These are phyloP conservation scores for Colletotrichum sp. DNA, from an alignment of 2,329 filamentous ascomycete genomes.

Conservation along the genomic window DNA sequence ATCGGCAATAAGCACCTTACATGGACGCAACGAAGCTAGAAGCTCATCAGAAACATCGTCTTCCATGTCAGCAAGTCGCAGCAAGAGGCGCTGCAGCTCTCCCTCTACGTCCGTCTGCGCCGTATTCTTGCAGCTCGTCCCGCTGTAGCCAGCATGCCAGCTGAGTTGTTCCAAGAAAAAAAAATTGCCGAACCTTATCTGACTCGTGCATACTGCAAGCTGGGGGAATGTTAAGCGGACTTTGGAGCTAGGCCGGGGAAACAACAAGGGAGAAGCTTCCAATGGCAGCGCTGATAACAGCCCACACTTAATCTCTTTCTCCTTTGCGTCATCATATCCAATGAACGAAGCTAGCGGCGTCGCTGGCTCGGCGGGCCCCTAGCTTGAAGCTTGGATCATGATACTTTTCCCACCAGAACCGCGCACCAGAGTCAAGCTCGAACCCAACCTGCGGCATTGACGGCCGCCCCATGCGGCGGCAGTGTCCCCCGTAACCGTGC, in stretches of 20 bases:
- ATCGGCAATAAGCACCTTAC: conserved; percentile 9
- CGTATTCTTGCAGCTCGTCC: neutral
- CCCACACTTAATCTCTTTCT: neutral
- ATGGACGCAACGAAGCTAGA: neutral
- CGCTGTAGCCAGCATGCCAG: neutral
- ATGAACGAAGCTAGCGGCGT: neutral
- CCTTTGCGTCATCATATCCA: conserved; percentile 2
- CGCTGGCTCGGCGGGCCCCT: neutral
- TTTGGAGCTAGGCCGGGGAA: neutral
- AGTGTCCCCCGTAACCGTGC: neutral
- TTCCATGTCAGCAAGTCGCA: conserved; percentile 8
- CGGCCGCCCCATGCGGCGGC: neutral
- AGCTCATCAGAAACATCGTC: neutral
- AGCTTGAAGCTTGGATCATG: neutral
- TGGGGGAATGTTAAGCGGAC: neutral
- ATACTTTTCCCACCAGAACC: neutral
- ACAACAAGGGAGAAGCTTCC: neutral
- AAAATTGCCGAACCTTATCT: neutral
- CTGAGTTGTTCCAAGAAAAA: neutral
- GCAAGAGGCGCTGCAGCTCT: neutral
- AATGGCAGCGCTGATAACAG: neutral
- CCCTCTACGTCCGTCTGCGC: neutral
- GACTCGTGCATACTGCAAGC: neutral
- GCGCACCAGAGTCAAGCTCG: neutral
- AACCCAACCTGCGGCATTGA: neutral